These are phyloP conservation scores for Lavandula angustifolia DNA, from an alignment of 257 asterid species.

Conservation along the genomic window DNA sequence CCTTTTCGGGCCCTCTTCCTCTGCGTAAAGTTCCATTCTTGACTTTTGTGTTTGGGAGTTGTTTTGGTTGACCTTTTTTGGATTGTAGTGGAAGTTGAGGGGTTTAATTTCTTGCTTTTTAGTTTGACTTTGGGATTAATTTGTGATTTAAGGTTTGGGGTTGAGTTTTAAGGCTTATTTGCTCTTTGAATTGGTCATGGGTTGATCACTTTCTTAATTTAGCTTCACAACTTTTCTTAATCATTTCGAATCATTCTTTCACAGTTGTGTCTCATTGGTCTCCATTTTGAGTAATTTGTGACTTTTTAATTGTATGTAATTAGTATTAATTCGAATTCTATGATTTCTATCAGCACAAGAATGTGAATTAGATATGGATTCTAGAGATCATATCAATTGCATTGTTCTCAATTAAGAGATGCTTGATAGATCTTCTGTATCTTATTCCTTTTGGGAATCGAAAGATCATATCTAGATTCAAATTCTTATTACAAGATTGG, in stretches of 20 bases:
- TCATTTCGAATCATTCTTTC: not conserved
- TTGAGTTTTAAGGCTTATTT: slow-evolving; percentile 22
- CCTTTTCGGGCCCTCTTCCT: slow-evolving; percentile 90
- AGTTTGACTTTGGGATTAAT: not conserved
- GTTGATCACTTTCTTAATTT: slow-evolving; percentile 17
- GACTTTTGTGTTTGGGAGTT: not conserved
- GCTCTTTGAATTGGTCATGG: not conserved
- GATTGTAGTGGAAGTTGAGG: not conserved
- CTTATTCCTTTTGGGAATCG: not conserved
- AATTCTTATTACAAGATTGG: not conserved
- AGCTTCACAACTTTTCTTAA: not conserved
- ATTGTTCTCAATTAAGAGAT: not conserved
- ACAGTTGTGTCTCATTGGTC: not conserved
- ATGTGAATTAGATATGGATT: not conserved
- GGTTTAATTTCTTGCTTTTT: slow-evolving; percentile 11
- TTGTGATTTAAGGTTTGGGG: not conserved
- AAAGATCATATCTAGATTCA: not conserved
- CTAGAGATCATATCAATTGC: not conserved
- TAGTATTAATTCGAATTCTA: not conserved
- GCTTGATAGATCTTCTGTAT: not conserved
- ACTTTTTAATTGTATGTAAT: not conserved
- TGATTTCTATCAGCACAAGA: not conserved
- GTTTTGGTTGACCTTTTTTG: not conserved
- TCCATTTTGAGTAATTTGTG: not conserved
- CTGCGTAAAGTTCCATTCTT: slow-evolving; percentile 47